These are phyloP conservation scores for Magnolia changhungtana DNA, from an alignment of 164 flowering plant species.

Conservation along the genomic window DNA sequence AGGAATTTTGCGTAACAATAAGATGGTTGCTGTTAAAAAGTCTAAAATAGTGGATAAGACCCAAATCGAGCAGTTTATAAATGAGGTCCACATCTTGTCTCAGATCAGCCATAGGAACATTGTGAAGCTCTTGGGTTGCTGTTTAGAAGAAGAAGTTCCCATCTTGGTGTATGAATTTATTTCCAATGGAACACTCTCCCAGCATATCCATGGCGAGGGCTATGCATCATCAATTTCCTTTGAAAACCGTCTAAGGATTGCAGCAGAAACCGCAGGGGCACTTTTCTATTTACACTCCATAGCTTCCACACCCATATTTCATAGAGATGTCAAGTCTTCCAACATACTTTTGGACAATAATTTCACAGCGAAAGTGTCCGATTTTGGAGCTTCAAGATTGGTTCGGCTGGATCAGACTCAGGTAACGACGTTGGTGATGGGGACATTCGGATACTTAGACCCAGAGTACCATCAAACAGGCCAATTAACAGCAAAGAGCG, in stretches of 20 bases:
- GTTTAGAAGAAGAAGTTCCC: slow-evolving; percentile 1
- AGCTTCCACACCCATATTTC: too few species aligned
- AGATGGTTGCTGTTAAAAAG: slow-evolving; percentile 18
- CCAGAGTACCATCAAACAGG: slow-evolving; percentile 30
- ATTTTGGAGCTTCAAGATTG: slow-evolving; percentile 3
- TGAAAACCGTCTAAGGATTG: not conserved
- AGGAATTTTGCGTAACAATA: slow-evolving; percentile 13
- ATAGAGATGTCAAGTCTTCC: not conserved
- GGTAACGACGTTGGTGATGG: slow-evolving; percentile 25
- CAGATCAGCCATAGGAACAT: slow-evolving; percentile 7
- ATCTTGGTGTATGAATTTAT: slow-evolving; percentile 5
- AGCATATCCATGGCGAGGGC: slow-evolving; percentile 2
- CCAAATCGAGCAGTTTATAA: slow-evolving; percentile 7
- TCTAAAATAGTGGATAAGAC: slow-evolving; percentile 10
- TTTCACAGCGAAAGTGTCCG: not conserved
- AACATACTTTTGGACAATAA: slow-evolving; percentile 5
- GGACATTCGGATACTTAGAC: slow-evolving; percentile 32
- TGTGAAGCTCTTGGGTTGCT: slow-evolving; percentile 7
- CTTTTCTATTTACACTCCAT: not conserved
- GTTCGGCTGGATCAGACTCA: not conserved
- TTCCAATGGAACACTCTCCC: slow-evolving; percentile 2
- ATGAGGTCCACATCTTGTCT: slow-evolving; percentile 3
- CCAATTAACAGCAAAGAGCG: slow-evolving; percentile 25
- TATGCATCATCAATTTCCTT: not conserved
- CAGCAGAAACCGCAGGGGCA: slow-evolving; percentile 4